Conservation (phyloP, 2,329 filamentous ascomycete species). For the Phyllosticta paracitricarpa region DNA sequence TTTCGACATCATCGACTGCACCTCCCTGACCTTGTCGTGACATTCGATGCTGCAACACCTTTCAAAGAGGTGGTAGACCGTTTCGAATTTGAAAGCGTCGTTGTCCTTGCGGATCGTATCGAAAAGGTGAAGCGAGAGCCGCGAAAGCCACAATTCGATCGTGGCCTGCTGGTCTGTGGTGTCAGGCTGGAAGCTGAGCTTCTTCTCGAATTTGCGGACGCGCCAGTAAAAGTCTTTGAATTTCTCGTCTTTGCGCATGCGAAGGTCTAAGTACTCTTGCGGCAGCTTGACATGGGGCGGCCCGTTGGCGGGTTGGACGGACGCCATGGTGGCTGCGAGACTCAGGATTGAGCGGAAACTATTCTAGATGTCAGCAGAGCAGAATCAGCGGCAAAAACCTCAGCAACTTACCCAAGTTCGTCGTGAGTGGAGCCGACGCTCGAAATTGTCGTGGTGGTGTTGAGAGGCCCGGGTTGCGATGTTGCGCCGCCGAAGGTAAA, state of each 20-base stretch:
- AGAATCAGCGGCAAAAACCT: background rate
- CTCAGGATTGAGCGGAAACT: background rate
- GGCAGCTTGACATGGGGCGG: background rate
- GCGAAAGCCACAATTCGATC: background rate
- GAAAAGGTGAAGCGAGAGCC: background rate
- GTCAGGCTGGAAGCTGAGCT: background rate
- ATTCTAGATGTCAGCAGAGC: background rate
- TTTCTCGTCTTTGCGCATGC: background rate
- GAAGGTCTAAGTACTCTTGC: background rate
- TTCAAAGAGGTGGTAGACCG: background rate
- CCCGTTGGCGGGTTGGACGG: background rate
- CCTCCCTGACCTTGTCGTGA: background rate
- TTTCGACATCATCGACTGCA: background rate
- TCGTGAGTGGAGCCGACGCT: too few species aligned
- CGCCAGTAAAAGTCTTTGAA: background rate
- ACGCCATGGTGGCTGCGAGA: background rate
- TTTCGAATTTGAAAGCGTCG: background rate
- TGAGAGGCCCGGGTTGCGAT: too few species aligned
- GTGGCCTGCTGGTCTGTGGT: background rate
- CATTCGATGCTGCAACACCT: background rate
- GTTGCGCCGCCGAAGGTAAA: too few species aligned
- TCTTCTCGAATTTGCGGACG: background rate
- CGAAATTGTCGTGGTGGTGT: too few species aligned
- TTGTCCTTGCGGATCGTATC: background rate
- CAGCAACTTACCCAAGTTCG: too few species aligned